Evolutionary conservation across 108 stramenopile species (phyloP).

Genomic region (Skeletonema marinoi): DNA sequence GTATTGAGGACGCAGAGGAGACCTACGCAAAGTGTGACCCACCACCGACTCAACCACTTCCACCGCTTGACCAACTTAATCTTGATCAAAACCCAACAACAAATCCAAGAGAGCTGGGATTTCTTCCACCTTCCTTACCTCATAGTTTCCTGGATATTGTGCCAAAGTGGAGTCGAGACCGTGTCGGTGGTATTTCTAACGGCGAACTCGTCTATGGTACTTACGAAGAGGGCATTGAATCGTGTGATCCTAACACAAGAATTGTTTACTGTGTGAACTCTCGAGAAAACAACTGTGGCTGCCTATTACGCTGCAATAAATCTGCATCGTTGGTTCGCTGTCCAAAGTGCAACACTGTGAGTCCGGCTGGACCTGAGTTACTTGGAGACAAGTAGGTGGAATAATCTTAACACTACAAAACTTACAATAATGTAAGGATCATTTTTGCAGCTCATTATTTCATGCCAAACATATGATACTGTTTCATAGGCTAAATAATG

Average conservation of each 20-base stretch:
- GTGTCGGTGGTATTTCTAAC: slow-evolving; percentile 7
- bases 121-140: slow-evolving; percentile 14
- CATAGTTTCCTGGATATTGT: slow-evolving; percentile 7
- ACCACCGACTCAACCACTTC: slow-evolving; percentile 8
- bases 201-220: slow-evolving; percentile 6
- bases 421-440: too few relatives aligned
- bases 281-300: slow-evolving; percentile 7
- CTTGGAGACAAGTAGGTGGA: not conserved
- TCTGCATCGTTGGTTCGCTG: slow-evolving; percentile 19
- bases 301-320: slow-evolving; percentile 4
- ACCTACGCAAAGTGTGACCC: not conserved
- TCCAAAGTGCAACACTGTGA: slow-evolving; percentile 12
- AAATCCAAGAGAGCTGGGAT: slow-evolving; percentile 4
- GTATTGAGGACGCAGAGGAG: too few relatives aligned
- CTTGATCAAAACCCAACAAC: slow-evolving; percentile 1
- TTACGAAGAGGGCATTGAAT: not conserved
- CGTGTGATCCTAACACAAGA: slow-evolving; percentile 16
- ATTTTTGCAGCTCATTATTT: too few relatives aligned
- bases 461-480: too few relatives aligned
- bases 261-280: slow-evolving; percentile 15
- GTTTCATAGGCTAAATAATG: too few relatives aligned
- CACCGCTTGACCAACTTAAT: slow-evolving; percentile 7
- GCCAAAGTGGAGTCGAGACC: not conserved
- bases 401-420: not conserved
- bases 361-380: slow-evolving; percentile 6